Evolutionary conservation across 306 rosid genomes (phyloP).

Genomic region (Lathyrus sativus): DNA sequence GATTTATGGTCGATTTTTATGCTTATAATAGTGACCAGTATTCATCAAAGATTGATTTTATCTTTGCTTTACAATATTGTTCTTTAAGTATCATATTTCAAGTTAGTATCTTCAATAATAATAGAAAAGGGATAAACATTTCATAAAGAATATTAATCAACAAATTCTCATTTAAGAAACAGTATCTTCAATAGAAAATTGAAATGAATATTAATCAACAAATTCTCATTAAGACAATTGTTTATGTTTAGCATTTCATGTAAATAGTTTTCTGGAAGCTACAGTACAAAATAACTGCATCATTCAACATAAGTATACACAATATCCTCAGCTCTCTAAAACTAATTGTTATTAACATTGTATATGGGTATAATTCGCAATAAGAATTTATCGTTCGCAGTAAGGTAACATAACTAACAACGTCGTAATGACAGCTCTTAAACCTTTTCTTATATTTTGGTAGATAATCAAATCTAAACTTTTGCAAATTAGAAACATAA

Average conservation of each 20-base stretch:
- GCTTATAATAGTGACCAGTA: no score
- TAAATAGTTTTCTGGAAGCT: constrained; percentile 10
- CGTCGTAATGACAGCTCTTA: background rate
- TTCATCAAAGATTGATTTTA: background rate
- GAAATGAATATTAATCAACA: constrained; percentile 1
- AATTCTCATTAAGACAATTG: background rate
- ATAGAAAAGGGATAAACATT: no score
- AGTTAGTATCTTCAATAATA: background rate
- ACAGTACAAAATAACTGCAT: background rate
- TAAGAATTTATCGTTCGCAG: background rate
- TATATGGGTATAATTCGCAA: background rate
- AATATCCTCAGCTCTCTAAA: background rate
- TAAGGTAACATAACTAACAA: background rate
- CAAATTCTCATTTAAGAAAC: no score
- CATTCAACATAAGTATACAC: background rate
- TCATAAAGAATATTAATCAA: no score
- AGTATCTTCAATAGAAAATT: no score
- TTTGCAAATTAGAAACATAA: background rate
- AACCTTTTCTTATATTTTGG: constrained; percentile 1
- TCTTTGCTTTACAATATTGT: background rate
- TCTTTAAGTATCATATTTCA: background rate
- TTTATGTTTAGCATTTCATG: background rate
- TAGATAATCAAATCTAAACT: background rate
- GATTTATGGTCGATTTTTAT: no score
- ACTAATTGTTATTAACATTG: background rate